Evolutionary conservation across 164 flowering plant species (phyloP).

Genomic region (Sextonia rubra): DNA sequence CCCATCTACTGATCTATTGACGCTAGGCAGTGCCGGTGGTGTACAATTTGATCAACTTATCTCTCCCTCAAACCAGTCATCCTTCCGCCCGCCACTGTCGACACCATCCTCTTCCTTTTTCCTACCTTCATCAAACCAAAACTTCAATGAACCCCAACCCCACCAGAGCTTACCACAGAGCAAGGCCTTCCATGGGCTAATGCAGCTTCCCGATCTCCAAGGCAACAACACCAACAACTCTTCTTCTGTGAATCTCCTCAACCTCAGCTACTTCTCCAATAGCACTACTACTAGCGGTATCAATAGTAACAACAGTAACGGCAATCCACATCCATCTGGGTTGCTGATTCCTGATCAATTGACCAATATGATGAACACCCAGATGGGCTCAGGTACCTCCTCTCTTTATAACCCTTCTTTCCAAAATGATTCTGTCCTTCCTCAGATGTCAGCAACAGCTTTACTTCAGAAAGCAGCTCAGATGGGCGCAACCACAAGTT

Average conservation of each 20-base stretch:
- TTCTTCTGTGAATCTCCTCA: constrained; percentile 40
- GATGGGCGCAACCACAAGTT: constrained; percentile 68
- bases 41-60: constrained; percentile 44
- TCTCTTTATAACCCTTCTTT: constrained; percentile 29
- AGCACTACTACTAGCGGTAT: constrained; percentile 21
- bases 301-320: constrained; percentile 19
- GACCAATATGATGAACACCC: constrained; percentile 29
- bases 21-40: constrained; percentile 39
- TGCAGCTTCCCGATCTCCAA: constrained; percentile 63
- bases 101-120: constrained; percentile 27
- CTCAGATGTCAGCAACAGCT: constrained; percentile 89
- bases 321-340: constrained; percentile 18
- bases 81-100: constrained; percentile 27
- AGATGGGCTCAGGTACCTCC: constrained; percentile 22
- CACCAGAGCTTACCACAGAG: constrained; percentile 30
- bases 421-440: constrained; percentile 25
- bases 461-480: constrained; percentile 85
- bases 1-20: constrained; percentile 33
- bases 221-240: constrained; percentile 20
- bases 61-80: constrained; percentile 24
- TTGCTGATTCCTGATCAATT: constrained; percentile 32
- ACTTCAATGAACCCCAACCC: constrained; percentile 31
- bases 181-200: constrained; percentile 51
- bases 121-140: constrained; percentile 31
- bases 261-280: constrained; percentile 48